Evolutionary conservation across 495 filamentous ascomycete species (phyloP), one percentile per base, ranked within the genome.

Genomic region (Penicillium coffeae): DNA sequence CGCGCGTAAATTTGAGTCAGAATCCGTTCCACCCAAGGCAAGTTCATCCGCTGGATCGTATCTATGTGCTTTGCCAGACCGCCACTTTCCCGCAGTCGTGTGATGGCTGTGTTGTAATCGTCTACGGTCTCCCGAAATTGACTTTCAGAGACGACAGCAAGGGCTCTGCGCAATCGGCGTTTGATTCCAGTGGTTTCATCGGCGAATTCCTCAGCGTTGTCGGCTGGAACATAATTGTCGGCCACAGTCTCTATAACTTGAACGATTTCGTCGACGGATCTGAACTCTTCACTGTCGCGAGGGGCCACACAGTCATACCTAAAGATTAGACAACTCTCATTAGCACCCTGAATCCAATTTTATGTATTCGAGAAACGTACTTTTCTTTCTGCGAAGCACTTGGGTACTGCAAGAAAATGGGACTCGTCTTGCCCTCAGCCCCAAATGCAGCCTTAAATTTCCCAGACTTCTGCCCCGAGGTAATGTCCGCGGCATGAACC

Each of bases 1-100:
- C 93, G 90, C 51, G 87, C 84, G 68, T 96, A 96, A 6, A 86
- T 85, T 64, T 98, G 93, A 19, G 76, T 84, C 21, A 97, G 74
- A 51, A 98, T 93, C 45, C 87, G 82, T 54, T 87, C 82, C 13
- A 92, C 80, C 38, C 92, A 79, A 32, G 81, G 75, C 18, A 89
- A 69, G 21, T 79, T 77, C 13, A 96, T 72, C 16, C 76, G 69
- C 37, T 84, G 81, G 45, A 78, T 83, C 21, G 67, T 57, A 45
- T 85, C 80, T 43, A 97, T 74, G 54, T 85, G 82, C 54, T 77
- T 82, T 14, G 81, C 74, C 44, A 96, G 78, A 18, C 78, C 82
- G 25, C 88, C 87, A 53, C 83, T 74, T 25, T 70, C 68, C 8
- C 83, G 75, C 16, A 84, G 69, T 16, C 72, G 69, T 16, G 77